Evolutionary conservation across 2,329 filamentous ascomycete genomes (phyloP).

Genomic region (Pseudocercospora macadamiae): DNA sequence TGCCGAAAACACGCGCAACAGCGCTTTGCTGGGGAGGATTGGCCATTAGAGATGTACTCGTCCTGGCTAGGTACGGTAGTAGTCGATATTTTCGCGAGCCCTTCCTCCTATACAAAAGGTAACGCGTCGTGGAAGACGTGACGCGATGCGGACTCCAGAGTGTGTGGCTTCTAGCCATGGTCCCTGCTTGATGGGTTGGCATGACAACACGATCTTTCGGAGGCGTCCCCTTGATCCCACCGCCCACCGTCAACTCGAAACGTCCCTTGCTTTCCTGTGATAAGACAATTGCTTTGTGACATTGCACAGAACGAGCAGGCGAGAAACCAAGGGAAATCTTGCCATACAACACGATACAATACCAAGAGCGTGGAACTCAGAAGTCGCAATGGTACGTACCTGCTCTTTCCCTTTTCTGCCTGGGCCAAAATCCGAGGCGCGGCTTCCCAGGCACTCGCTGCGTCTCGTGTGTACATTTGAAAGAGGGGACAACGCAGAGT

Average conservation of each 20-base stretch:
- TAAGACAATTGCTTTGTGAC: conserved; percentile 4
- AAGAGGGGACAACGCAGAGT: neutral
- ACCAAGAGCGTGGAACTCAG: neutral
- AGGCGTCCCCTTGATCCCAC: neutral
- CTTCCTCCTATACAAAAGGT: too few relatives aligned
- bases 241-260: neutral
- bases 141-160: neutral
- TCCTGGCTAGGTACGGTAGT: too few relatives aligned
- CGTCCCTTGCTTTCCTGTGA: neutral
- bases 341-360: too few relatives aligned
- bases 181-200: neutral
- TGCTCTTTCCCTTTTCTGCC: conserved; percentile 9
- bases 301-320: neutral
- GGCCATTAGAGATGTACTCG: too few relatives aligned
- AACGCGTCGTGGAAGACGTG: neutral
- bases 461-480: neutral
- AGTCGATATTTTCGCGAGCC: too few relatives aligned
- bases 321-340: neutral
- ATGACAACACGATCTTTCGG: neutral
- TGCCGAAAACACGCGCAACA: too few relatives aligned
- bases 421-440: conserved; percentile 1
- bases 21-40: too few relatives aligned
- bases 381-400: conserved; percentile 7
- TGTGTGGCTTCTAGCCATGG: neutral
- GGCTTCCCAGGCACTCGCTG: neutral